Percentiles rank a stretch among this genome's conserved stretches.
phyloP scores from a whole-genome alignment of 2,329 filamentous ascomycete genomes.

The Ambrosiella xylebori region DNA sequence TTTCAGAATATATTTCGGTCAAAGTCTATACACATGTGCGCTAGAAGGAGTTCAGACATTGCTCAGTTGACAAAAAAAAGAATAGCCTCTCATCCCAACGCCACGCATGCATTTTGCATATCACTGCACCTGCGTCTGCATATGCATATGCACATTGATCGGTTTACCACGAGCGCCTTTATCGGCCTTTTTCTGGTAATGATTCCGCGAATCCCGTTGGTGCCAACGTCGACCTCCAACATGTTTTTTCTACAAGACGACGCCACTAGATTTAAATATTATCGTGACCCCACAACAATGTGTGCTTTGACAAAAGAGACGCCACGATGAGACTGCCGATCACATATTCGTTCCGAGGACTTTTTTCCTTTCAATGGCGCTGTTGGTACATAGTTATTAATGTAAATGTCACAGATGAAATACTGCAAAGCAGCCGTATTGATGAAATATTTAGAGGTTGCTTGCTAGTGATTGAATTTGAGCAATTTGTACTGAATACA shows the following conservation, averaged over 20 bases:
- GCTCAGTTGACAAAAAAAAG: background rate
- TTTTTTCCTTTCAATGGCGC: background rate
- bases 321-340: background rate
- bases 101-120: background rate
- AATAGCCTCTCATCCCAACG: background rate
- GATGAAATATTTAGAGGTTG: background rate
- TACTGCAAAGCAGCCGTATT: background rate
- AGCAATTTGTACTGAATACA: background rate
- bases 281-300: background rate
- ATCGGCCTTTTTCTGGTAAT: too few relatives aligned
- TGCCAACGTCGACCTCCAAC: background rate
- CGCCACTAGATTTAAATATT: background rate
- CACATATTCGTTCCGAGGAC: background rate
- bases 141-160: too few relatives aligned
- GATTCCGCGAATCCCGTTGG: background rate
- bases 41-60: background rate
- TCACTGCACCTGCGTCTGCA: too few relatives aligned
- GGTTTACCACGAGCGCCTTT: too few relatives aligned
- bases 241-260: background rate
- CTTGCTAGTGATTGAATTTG: background rate
- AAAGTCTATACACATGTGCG: background rate
- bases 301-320: background rate
- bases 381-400: background rate
- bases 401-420: background rate
- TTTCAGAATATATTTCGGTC: background rate